Conservation (phyloP, 1,284 basidiomycete genomes). For the Sporisorium graminicola region DNA sequence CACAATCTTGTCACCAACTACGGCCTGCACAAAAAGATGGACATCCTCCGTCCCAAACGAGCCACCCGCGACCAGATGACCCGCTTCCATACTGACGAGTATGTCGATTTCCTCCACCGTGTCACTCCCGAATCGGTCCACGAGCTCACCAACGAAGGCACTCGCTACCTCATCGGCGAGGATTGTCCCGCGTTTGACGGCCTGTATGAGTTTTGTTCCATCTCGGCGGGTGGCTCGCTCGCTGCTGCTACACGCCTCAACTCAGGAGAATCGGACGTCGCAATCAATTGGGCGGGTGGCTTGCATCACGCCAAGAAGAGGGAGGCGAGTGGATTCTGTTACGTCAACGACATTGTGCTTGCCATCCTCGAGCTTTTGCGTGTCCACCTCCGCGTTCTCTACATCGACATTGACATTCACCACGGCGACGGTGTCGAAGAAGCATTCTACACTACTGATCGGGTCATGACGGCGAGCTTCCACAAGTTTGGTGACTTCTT, state of each 20-base stretch:
- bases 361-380: constrained; percentile 69
- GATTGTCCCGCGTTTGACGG: constrained; percentile 98
- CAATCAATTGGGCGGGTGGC: constrained; percentile 97
- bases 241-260: constrained; percentile 86
- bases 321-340: constrained; percentile 96
- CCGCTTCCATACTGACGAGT: constrained; percentile 96
- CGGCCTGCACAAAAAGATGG: constrained; percentile 89
- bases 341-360: constrained; percentile 82
- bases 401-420: constrained; percentile 98
- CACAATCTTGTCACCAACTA: constrained; percentile 93
- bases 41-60: constrained; percentile 84
- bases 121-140: constrained; percentile 77
- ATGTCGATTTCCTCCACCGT: constrained; percentile 87
- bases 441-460: constrained; percentile 96
- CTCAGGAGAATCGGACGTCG: constrained; percentile 86
- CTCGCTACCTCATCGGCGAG: constrained; percentile 75
- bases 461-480: constrained; percentile 95
- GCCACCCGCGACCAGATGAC: constrained; percentile 87
- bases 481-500: constrained; percentile 96
- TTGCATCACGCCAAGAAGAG: constrained; percentile 98
- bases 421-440: constrained; percentile 99
- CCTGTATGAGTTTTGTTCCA: constrained; percentile 95
- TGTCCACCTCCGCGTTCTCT: constrained; percentile 84
- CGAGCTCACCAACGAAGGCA: constrained; percentile 80
- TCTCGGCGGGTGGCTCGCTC: constrained; percentile 87